Base-by-base conservation (phyloP, 495 filamentous ascomycete genomes). In the Xylaria venustula region DNA sequence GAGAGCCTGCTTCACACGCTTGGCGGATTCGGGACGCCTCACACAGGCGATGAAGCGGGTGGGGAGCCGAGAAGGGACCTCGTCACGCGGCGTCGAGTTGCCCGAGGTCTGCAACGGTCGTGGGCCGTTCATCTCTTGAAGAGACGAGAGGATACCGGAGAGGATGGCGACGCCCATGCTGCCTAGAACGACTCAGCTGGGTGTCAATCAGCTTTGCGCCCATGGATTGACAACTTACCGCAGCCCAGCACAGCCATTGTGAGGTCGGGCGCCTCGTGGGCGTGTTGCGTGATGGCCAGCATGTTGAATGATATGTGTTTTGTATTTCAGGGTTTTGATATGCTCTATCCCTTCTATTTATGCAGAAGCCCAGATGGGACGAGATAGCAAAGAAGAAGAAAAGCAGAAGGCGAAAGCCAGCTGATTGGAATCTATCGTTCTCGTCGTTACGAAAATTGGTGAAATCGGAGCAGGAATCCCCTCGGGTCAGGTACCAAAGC, bases 131-230 rank as follows among this genome's bases (percentile, higher is more conserved):
- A 79, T 64, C 64, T 81, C 75, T 42, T 77, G 66, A 34, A 93
- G 77, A 15, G 89, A 88, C 54, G 81, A 71, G 50, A 93, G 85
- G 64, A 95, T 90, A 47, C 91, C 91, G 6, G 86, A 89, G 49
- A 94, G 83, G 64, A 95, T 92, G 36, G 91, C 89, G 45, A 90
- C 88, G 47, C 91, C 91, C 83, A 95, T 87, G 20, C 90, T 93
- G 53, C 91, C 90, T 83, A 19, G 22, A 7, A 46, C 17, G 28
- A 56, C 23, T 64, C 52, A 64, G 54, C 64, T 70, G 44, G 42
- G 46, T 54, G 50, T 11, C 14, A 32, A 34, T 11, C 28, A 30
- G 30, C 30, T 25, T 44, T 36, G 12, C 12, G 20, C 6, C 15
- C 26, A 25, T 17, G 47, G 26, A 40, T 46, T 9, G 41, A 57